Conservation (phyloP, 2,329 filamentous ascomycete genomes). For the Pseudocercospora eumusae region DNA sequence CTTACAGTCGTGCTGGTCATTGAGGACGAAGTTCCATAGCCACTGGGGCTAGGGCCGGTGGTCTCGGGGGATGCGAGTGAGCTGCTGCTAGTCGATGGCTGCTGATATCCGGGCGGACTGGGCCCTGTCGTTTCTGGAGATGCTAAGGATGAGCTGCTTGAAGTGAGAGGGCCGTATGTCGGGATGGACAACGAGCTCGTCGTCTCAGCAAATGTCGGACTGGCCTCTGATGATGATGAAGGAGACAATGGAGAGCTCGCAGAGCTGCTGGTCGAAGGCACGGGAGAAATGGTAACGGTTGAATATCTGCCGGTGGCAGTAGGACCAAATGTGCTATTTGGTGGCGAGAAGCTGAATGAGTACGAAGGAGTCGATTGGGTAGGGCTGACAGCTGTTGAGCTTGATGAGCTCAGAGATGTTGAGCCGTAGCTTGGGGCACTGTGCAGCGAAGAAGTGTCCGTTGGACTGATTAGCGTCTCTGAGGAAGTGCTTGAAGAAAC, state of each 20-base stretch:
- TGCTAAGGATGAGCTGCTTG: background rate
- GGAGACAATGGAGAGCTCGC: background rate
- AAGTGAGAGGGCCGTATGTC: background rate
- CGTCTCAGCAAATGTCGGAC: background rate
- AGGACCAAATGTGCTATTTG: constrained; percentile 13
- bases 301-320: background rate
- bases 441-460: constrained; percentile 12
- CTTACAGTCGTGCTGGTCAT: constrained; percentile 6
- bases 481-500: constrained; percentile 7
- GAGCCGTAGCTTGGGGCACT: constrained; percentile 13
- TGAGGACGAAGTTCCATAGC: background rate
- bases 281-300: background rate
- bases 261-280: background rate
- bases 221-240: constrained; percentile 3
- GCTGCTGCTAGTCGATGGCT: background rate
- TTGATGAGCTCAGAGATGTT: constrained; percentile 4
- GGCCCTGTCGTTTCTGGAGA: background rate
- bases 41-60: background rate
- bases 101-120: background rate
- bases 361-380: constrained; percentile 6
- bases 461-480: constrained; percentile 17
- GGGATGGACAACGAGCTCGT: background rate
- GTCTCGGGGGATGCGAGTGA: background rate
- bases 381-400: constrained; percentile 9
- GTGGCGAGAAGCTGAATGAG: constrained; percentile 7